A percentile compares a stretch with the other conserved stretches of the same genome.
Conservation (phyloP, 768 basidiomycete species). For the Macrolepiota fuliginosa region DNA sequence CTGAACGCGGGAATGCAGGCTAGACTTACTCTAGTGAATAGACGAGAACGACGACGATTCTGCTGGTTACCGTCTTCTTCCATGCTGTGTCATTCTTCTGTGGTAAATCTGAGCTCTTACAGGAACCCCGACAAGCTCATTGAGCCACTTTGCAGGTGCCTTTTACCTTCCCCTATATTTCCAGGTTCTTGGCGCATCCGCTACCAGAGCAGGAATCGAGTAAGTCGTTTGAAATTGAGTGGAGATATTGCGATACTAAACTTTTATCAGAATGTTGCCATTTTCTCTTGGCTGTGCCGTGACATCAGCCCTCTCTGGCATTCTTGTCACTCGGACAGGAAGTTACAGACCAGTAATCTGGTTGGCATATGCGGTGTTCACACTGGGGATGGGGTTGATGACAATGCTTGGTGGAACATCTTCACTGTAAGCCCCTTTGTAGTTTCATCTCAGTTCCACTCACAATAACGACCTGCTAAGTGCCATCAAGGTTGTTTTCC, state of each 20-base stretch:
- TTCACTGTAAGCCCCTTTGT: conserved; percentile 35
- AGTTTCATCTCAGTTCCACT: not conserved
- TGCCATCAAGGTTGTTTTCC: conserved; percentile 62
- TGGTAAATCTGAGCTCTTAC: conserved; percentile 25
- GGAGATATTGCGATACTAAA: not conserved
- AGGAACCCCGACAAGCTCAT: not conserved
- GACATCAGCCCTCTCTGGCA: conserved; percentile 54
- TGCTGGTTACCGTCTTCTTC: conserved; percentile 56
- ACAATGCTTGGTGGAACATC: conserved; percentile 60
- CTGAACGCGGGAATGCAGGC: not conserved
- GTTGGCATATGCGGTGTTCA: conserved; percentile 51
- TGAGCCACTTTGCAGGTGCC: conserved; percentile 32
- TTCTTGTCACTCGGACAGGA: conserved; percentile 54
- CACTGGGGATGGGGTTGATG: conserved; percentile 73
- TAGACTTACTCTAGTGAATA: conserved; percentile 19
- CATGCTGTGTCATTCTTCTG: conserved; percentile 66
- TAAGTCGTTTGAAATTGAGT: conserved; percentile 25
- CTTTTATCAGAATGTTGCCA: conserved; percentile 67
- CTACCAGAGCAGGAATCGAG: conserved; percentile 68
- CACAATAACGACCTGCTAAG: conserved; percentile 29
- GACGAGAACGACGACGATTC: conserved; percentile 71
- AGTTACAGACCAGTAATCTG: conserved; percentile 64
- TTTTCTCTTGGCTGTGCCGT: conserved; percentile 62
- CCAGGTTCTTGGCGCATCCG: conserved; percentile 75
- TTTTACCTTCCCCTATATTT: conserved; percentile 77